Evolutionary conservation across 2,329 filamentous ascomycete species (phyloP), one percentile per base, ranked within the genome.

Genomic region (Curvularia hawaiiensis): DNA sequence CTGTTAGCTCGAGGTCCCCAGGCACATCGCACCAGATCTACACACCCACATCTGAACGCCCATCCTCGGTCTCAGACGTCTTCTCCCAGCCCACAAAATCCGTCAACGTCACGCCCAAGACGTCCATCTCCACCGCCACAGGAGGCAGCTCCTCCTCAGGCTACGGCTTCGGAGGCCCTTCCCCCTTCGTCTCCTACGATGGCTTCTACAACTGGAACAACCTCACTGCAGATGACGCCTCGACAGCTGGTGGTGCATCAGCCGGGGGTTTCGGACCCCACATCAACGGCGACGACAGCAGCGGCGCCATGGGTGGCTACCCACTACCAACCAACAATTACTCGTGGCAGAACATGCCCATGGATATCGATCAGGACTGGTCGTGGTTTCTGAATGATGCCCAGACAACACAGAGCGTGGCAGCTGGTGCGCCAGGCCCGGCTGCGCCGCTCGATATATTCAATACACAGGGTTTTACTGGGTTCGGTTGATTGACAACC

Each of bases 321-420:
- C 67, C 67, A 9, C 63, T 72, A 4, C 70, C 73, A 26, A 74
- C 70, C 10, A 75, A 73, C 43, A 75, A 72, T 58, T 75, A 76
- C 56, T 64, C 56, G 2, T 77, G 75, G 75, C 74, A 77, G 59
- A 75, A 75, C 38, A 72, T 76, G 67, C 73, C 73, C 35, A 76
- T 77, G 73, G 74, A 77, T 31, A 76, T 77, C 46, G 75, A 77
- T 47, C 75, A 77, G 66, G 76, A 78, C 52, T 78, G 76, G 76
- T 73, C 67, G 35, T 78, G 75, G 74, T 77, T 77, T 39, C 56
- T 77, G 56, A 75, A 74, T 28, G 74, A 75, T 52, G 58, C 60
- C 4, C 61, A 62, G 41, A 65, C 61, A 18, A 59, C 47, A 30
- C 60, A 63, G 47, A 41, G 52, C 14, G 33, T 58, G 24, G 63